phyloP scores from a whole-genome alignment of 192 early-diverging fungal species.

The Rhizophagus clarus region DNA sequence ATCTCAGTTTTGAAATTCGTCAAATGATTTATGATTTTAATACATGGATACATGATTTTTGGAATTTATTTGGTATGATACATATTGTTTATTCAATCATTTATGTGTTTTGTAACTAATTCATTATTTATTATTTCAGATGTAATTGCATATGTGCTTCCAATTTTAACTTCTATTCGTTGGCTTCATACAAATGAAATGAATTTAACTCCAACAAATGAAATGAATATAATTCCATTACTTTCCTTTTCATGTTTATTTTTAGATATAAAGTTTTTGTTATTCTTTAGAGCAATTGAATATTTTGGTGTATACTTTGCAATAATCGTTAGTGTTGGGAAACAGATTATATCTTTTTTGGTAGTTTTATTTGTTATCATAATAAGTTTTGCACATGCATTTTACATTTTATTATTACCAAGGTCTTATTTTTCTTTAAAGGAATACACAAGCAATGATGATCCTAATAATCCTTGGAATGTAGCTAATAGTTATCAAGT shows the following conservation, averaged over 20 bases:
- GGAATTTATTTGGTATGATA: slow-evolving; percentile 4
- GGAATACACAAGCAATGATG: background rate
- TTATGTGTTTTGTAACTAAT: too few relatives aligned
- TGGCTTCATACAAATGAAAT: too few relatives aligned
- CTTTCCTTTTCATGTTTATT: background rate
- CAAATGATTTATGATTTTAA: background rate
- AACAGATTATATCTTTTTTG: background rate
- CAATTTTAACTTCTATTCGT: background rate
- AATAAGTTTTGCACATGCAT: background rate
- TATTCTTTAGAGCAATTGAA: background rate
- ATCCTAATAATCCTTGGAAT: background rate
- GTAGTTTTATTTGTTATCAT: background rate
- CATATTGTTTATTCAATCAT: too few relatives aligned
- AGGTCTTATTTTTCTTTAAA: too few relatives aligned
- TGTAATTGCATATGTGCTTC: too few relatives aligned
- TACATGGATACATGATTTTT: background rate
- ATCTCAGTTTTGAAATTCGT: background rate
- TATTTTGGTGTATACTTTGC: background rate
- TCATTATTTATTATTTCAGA: background rate
- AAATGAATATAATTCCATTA: too few relatives aligned
- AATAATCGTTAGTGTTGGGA: background rate
- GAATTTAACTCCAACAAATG: too few relatives aligned
- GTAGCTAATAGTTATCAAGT: background rate
- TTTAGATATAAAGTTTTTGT: background rate
- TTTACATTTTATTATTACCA: background rate